These are phyloP conservation scores for Kodamaea sp. DNA, from an alignment of 1,139 yeast species.

Conservation along the genomic window DNA sequence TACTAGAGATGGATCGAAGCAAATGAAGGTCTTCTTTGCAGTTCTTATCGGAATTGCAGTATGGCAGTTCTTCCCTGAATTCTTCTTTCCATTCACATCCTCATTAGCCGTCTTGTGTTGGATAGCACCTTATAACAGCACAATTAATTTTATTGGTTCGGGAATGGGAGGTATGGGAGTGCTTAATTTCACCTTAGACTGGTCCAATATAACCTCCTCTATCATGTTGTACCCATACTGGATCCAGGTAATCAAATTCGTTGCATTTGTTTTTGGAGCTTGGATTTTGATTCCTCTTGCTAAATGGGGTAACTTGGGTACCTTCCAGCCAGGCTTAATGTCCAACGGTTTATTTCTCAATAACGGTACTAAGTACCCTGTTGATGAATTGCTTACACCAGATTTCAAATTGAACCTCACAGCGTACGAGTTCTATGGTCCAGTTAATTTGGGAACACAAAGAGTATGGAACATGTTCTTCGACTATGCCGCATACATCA, in stretches of 20 bases:
- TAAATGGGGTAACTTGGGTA: conserved; percentile 17
- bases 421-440: conserved; percentile 19
- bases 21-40: conserved; percentile 24
- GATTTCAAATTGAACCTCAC: conserved; percentile 17
- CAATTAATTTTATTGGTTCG: conserved; percentile 20
- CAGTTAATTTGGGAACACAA: conserved; percentile 40
- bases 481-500: conserved; percentile 52
- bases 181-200: conserved; percentile 21
- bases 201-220: conserved; percentile 22
- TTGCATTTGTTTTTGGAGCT: conserved; percentile 21
- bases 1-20: conserved; percentile 12
- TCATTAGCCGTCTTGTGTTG: conserved; percentile 22
- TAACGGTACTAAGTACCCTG: conserved; percentile 18
- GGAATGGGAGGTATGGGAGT: conserved; percentile 26
- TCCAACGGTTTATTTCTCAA: conserved; percentile 18
- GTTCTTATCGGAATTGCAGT: conserved; percentile 28
- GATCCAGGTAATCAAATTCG: conserved; percentile 23
- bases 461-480: conserved; percentile 53
- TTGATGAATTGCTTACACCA: conserved; percentile 15
- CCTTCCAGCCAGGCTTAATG: conserved; percentile 17
- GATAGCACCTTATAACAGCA: conserved; percentile 20
- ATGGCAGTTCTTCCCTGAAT: conserved; percentile 27
- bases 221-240: conserved; percentile 24
- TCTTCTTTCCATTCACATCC: conserved; percentile 20
- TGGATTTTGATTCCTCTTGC: conserved; percentile 21